Percentiles rank a stretch among this genome's conserved stretches.
Conservation (phyloP, 495 filamentous ascomycete species). For the Penicillium paxilli region DNA sequence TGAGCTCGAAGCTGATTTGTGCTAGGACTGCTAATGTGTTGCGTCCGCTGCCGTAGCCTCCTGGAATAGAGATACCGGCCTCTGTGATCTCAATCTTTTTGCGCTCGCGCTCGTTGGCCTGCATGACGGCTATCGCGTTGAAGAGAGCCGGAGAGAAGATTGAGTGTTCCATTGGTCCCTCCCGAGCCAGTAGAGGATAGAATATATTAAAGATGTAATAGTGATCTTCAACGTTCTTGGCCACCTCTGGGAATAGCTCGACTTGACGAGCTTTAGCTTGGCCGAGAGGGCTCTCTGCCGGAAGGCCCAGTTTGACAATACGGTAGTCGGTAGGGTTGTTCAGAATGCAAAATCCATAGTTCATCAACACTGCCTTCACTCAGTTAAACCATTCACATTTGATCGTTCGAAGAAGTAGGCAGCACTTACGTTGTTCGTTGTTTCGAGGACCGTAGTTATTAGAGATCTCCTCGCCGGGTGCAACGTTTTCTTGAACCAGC, state of each 20-base stretch:
- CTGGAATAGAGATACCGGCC: conserved; percentile 30
- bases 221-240: conserved; percentile 36
- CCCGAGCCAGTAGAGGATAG: conserved; percentile 38
- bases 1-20: conserved; percentile 45
- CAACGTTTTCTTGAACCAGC: conserved; percentile 45
- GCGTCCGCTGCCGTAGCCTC: conserved; percentile 37
- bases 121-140: conserved; percentile 41
- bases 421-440: conserved; percentile 60
- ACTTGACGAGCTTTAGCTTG: conserved; percentile 34
- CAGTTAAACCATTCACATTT: background rate
- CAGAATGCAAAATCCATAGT: conserved; percentile 64
- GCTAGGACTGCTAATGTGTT: conserved; percentile 38
- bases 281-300: conserved; percentile 41
- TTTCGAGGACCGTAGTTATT: conserved; percentile 71
- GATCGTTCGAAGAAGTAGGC: background rate
- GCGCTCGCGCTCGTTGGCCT: conserved; percentile 42
- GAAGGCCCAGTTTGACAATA: conserved; percentile 44
- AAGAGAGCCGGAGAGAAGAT: conserved; percentile 49
- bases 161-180: conserved; percentile 41
- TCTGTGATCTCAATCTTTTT: conserved; percentile 37
- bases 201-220: conserved; percentile 50
- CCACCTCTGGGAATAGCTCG: conserved; percentile 33
- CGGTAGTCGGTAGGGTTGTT: conserved; percentile 59
- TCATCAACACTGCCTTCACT: conserved; percentile 64
- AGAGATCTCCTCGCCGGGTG: conserved; percentile 53